Conservation (phyloP, 768 basidiomycete species). For the Zangia roseola region DNA sequence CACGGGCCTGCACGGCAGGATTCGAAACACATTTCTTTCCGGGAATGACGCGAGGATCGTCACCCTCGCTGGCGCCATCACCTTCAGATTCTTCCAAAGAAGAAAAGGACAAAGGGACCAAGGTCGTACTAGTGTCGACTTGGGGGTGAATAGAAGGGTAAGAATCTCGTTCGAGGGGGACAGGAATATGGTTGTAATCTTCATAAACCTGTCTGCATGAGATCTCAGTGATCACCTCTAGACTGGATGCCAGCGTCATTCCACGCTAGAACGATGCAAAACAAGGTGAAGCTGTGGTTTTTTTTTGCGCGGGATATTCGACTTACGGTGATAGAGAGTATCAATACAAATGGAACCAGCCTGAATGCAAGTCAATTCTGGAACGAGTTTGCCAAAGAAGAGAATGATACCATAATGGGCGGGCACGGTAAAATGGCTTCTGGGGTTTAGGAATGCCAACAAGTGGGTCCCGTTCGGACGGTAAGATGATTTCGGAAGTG, state of each 20-base stretch:
- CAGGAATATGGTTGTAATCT: conserved; percentile 38
- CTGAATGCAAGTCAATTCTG: conserved; percentile 34
- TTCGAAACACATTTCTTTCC: conserved; percentile 43
- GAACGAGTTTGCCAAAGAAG: background rate
- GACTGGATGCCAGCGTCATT: conserved; percentile 74
- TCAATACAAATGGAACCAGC: conserved; percentile 70
- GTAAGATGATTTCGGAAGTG: conserved; percentile 6
- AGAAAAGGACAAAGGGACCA: conserved; percentile 13
- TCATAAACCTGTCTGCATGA: conserved; percentile 61
- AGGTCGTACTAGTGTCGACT: conserved; percentile 5
- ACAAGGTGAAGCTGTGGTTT: background rate
- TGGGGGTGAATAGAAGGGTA: conserved; percentile 1
- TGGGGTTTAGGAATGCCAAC: conserved; percentile 26
- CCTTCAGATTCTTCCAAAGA: conserved; percentile 20
- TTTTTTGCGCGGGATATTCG: background rate
- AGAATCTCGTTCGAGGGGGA: background rate
- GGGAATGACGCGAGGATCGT: conserved; percentile 39
- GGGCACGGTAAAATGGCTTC: conserved; percentile 51
- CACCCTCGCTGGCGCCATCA: conserved; percentile 34
- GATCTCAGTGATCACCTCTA: conserved; percentile 77
- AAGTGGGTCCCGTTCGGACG: conserved; percentile 35
- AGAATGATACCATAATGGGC: conserved; percentile 43
- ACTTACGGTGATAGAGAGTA: conserved; percentile 65
- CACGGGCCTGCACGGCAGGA: conserved; percentile 63
- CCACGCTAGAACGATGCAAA: conserved; percentile 53